Percentiles rank a stretch among this genome's conserved stretches.
phyloP scores from a whole-genome alignment of 2,329 filamentous ascomycete genomes.

The Fusarium sp. region DNA sequence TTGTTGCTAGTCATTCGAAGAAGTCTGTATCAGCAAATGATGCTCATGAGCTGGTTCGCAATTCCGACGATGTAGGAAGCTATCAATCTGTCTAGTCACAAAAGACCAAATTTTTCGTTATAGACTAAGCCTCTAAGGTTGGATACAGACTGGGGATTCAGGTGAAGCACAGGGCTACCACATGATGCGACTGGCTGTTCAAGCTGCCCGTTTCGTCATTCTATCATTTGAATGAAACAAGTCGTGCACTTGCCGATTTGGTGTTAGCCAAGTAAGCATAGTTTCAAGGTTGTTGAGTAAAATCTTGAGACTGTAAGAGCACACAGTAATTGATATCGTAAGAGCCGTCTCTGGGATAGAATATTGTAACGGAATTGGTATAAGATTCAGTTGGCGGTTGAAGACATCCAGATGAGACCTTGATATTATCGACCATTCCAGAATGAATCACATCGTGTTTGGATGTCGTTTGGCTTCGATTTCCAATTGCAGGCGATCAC shows the following conservation, averaged over 20 bases:
- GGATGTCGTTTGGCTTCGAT: background rate
- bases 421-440: no score
- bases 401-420: background rate
- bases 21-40: background rate
- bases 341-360: background rate
- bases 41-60: background rate
- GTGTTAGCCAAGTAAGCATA: constrained; percentile 15
- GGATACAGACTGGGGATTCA: constrained; percentile 29
- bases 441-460: background rate
- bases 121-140: background rate
- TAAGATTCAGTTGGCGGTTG: background rate
- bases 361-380: background rate
- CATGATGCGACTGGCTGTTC: constrained; percentile 4
- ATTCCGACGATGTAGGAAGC: constrained; percentile 10
- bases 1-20: background rate
- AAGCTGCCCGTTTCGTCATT: background rate
- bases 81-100: background rate
- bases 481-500: background rate
- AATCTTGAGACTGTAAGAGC: background rate
- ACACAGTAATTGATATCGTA: no score
- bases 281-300: constrained; percentile 22
- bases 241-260: background rate
- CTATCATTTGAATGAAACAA: background rate
- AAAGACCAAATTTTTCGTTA: background rate
- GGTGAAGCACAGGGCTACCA: constrained; percentile 21